Conservation (phyloP, 352 stramenopile genomes). For the Peronosclerospora sorghi region DNA sequence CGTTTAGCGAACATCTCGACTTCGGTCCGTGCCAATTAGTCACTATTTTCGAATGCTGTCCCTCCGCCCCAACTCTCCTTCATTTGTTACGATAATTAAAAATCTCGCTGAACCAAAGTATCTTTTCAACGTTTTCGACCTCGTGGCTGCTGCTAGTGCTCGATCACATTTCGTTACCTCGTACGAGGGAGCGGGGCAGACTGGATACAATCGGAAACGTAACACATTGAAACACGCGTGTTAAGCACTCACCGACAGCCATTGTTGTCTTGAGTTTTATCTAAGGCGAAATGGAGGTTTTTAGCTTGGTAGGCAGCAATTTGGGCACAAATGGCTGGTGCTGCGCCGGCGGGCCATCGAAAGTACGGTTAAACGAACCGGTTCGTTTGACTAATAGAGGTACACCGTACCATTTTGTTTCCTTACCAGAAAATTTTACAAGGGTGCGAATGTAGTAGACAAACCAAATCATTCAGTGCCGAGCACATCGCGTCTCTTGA, state of each 20-base stretch:
- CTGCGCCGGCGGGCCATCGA: slow-evolving; percentile 22
- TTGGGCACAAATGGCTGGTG: slow-evolving; percentile 48
- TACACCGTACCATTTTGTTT: slow-evolving; percentile 2
- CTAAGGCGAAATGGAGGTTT: slow-evolving; percentile 81
- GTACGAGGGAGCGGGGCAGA: too few relatives aligned
- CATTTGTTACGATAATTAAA: too few relatives aligned
- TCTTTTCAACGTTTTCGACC: too few relatives aligned
- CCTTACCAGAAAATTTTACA: too few relatives aligned
- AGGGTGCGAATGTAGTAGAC: too few relatives aligned
- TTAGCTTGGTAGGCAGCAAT: slow-evolving; percentile 7
- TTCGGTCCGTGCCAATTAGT: not conserved
- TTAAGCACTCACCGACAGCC: slow-evolving; percentile 61
- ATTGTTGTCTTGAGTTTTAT: slow-evolving; percentile 82
- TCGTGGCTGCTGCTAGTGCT: too few relatives aligned
- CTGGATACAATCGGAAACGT: not conserved
- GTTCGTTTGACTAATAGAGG: slow-evolving; percentile 4
- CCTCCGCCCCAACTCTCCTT: too few relatives aligned
- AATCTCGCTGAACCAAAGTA: too few relatives aligned
- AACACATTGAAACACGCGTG: slow-evolving; percentile 3
- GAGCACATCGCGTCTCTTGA: too few relatives aligned
- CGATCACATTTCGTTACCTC: too few relatives aligned
- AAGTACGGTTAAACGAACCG: slow-evolving; percentile 15
- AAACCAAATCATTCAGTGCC: too few relatives aligned
- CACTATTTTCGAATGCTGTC: not conserved
- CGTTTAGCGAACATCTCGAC: too few relatives aligned